Evolutionary conservation across 2,329 filamentous ascomycete genomes (phyloP), one percentile per base, ranked within the genome.

Genomic region (Beauveria caledonica): DNA sequence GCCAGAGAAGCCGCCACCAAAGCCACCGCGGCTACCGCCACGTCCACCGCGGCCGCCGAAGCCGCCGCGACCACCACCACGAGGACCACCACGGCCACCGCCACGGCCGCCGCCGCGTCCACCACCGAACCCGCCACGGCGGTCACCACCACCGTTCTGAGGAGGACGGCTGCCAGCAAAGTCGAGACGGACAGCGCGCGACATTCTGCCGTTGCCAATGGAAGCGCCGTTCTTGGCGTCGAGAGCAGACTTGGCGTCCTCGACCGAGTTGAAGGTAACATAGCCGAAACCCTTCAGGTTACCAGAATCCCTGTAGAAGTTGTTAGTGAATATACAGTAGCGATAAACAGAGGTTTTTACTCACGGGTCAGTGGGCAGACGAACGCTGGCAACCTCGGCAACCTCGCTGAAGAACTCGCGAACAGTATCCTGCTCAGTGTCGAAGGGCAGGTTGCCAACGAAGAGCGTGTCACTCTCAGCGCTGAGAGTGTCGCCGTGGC

Each of bases 201-300:
- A 85, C 65, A 79, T 82, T 68, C 94, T 82, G 62, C 90, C 86
- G 65, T 77, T 72, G 56, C 83, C 82, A 64, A 85, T 80, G 62
- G 81, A 74, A 60, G 80, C 79, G 65, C 90, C 90, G 67, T 89
- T 86, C 72, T 90, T 81, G 61, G 80, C 77, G 68, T 87, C 80
- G 67, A 90, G 85, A 25, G 86, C 92, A 68, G 79, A 77, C 77
- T 88, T 89, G 69, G 92, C 90, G 69, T 96, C 92, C 29, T 96
- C 91, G 63, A 94, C 74, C 19, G 88, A 89, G 67, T 79, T 78
- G 80, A 93, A 96, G 71, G 87, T 87, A 64, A 96, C 87, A 73
- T 97, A 97, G 60, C 90, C 92, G 75, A 95, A 96, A 61, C 92
- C 92, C 86, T 96, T 96, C 72, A 88, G 86, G 68, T 86, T 84